Evolutionary conservation across 148 eudicot species (phyloP).

Genomic region (Mesembryanthemum crystallinum): DNA sequence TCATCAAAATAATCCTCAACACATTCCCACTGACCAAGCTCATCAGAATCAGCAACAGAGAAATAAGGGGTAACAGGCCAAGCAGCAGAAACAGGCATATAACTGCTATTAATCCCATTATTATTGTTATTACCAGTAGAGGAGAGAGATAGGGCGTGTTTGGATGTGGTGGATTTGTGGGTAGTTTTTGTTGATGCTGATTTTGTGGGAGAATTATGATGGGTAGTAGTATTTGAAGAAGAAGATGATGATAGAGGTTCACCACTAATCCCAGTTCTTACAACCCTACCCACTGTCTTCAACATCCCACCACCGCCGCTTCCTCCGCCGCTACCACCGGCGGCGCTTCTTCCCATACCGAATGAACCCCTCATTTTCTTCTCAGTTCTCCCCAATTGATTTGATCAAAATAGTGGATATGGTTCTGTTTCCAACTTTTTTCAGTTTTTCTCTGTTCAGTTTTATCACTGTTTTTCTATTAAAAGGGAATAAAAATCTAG

Average conservation of each 20-base stretch:
- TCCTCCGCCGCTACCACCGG: conserved; percentile 18
- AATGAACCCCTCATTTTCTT: conserved; percentile 19
- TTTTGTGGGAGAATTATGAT: not conserved
- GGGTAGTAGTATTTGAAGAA: not conserved
- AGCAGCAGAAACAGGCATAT: conserved; percentile 6
- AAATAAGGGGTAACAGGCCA: conserved; percentile 18
- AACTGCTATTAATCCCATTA: not conserved
- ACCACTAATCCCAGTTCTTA: conserved; percentile 38
- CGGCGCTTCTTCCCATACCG: conserved; percentile 22
- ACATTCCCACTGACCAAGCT: conserved; percentile 41
- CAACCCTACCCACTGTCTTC: conserved; percentile 33
- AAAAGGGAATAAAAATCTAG: not conserved
- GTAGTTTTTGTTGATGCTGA: conserved; percentile 2
- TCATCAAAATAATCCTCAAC: conserved; percentile 21
- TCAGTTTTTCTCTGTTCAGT: not conserved
- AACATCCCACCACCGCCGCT: conserved; percentile 30
- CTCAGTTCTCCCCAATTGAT: not conserved
- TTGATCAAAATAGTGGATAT: not conserved
- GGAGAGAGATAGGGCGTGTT: conserved; percentile 11
- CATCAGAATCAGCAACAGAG: conserved; percentile 17
- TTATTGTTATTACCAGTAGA: not conserved
- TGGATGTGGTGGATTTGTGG: not conserved
- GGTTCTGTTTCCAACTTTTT: not conserved
- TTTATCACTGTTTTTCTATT: not conserved
- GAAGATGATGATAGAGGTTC: conserved; percentile 27